Evolutionary conservation across 1,284 basidiomycete species (phyloP), one percentile per base, ranked within the genome.

Genomic region (Ganoderma lucidum): DNA sequence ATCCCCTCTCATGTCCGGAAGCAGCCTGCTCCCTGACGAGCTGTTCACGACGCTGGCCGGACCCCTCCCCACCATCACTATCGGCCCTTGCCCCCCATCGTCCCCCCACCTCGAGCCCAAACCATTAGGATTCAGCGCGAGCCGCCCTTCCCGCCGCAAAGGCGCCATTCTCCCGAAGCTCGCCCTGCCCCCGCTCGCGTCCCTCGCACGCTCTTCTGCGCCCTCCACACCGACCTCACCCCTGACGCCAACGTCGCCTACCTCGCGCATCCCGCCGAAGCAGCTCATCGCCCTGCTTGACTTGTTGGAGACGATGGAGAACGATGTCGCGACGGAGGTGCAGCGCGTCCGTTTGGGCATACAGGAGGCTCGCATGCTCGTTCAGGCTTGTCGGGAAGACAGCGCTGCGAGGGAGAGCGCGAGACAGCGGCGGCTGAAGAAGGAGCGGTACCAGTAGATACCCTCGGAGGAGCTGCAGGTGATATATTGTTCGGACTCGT

Each of bases 331-430:
- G 15, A 70, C 71, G 64, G 82, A 85, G 62, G 79, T 83, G 6
- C 76, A 80, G 61, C 83, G 82, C 48, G 80, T 84, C 35, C 78
- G 79, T 66, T 76, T 78, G 35, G 76, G 75, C 63, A 83, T 86
- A 65, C 73, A 76, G 48, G 83, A 85, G 67, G 75, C 80, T 17
- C 77, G 78, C 30, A 71, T 69, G 39, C 74, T 80, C 56, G 75
- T 84, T 28, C 67, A 73, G 44, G 76, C 76, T 39, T 81, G 77
- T 70, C 75, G 71, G 62, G 71, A 76, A 55, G 80, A 79, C 65
- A 74, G 73, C 53, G 68, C 70, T 28, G 76, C 75, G 64, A 76
- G 78, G 23, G 61, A 61, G 32, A 63, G 45, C 17, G 73, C 72
- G 44, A 37, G 71, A 68, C 67, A 65, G 69, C 70, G 66, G 68